Percentiles rank a stretch among this genome's conserved stretches.
phyloP scores from a whole-genome alignment of 1,284 basidiomycete species.

The Ceratorhiza oryzae-sativae region DNA sequence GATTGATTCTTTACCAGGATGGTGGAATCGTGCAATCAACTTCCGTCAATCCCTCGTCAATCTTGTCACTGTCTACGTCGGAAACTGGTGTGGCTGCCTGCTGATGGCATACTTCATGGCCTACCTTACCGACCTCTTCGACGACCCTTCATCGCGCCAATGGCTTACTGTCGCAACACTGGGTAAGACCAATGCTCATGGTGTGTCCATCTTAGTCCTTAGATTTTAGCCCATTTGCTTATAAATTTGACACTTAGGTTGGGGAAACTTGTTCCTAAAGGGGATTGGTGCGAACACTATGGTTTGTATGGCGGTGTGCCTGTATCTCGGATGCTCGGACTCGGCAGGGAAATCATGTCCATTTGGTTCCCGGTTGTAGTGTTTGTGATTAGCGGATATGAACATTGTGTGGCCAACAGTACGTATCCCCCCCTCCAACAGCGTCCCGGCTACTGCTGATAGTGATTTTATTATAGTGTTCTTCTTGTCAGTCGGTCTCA shows the following conservation, averaged over 20 bases:
- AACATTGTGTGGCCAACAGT: constrained; percentile 45
- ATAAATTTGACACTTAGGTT: constrained; percentile 37
- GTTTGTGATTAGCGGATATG: constrained; percentile 41
- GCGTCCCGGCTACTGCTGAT: neutral
- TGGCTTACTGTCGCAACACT: constrained; percentile 34
- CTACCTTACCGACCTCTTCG: constrained; percentile 43
- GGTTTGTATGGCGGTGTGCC: constrained; percentile 44
- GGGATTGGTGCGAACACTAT: constrained; percentile 44
- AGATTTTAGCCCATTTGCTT: neutral
- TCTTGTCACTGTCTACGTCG: constrained; percentile 42
- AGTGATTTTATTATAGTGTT: constrained; percentile 43
- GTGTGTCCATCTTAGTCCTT: neutral
- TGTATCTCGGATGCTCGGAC: constrained; percentile 42
- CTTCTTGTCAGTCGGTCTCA: constrained; percentile 44
- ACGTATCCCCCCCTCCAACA: neutral
- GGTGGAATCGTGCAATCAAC: constrained; percentile 18
- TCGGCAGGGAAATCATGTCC: constrained; percentile 45
- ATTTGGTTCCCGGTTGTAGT: constrained; percentile 44
- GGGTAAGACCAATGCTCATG: constrained; percentile 32
- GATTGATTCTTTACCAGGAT: neutral
- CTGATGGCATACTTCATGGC: constrained; percentile 44
- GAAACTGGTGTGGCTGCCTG: constrained; percentile 44
- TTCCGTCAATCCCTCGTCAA: constrained; percentile 38
- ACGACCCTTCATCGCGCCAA: constrained; percentile 36
- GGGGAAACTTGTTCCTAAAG: constrained; percentile 44